Evolutionary conservation across 1,284 basidiomycete species (phyloP).

Genomic region (Laetiporus sulphureus): DNA sequence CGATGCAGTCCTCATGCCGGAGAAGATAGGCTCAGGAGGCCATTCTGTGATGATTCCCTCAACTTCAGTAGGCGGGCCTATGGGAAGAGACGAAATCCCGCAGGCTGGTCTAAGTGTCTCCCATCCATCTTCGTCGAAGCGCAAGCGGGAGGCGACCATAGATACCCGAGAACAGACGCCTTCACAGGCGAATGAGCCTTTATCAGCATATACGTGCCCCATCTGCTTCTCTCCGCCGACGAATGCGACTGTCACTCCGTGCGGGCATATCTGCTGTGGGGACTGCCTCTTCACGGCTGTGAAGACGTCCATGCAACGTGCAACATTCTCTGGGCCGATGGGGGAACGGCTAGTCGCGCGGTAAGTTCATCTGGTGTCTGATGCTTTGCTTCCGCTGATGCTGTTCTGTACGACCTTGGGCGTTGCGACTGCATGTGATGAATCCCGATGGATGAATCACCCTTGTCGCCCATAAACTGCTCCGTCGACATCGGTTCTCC

Average conservation of each 20-base stretch:
- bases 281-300: conserved; percentile 70
- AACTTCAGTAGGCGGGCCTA: too few relatives aligned
- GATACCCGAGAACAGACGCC: too few relatives aligned
- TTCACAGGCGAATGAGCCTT: conserved; percentile 40
- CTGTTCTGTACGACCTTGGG: too few relatives aligned
- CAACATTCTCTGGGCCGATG: conserved; percentile 31
- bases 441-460: not conserved
- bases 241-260: conserved; percentile 70
- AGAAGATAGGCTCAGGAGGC: not conserved
- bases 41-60: too few relatives aligned
- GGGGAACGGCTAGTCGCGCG: conserved; percentile 18
- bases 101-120: too few relatives aligned
- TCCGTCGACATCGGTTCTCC: too few relatives aligned
- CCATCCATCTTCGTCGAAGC: too few relatives aligned
- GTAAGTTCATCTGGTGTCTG: conserved; percentile 12
- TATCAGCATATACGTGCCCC: conserved; percentile 64
- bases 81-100: too few relatives aligned
- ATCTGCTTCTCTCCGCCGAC: conserved; percentile 72
- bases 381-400: not conserved
- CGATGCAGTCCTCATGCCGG: conserved; percentile 1
- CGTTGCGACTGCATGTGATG: too few relatives aligned
- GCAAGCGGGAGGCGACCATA: too few relatives aligned
- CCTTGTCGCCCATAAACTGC: too few relatives aligned
- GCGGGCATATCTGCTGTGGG: conserved; percentile 73
- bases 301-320: conserved; percentile 51